These are phyloP conservation scores for Apophysomyces sp. DNA, from an alignment of 371 early-diverging fungal genomes.

Conservation along the genomic window DNA sequence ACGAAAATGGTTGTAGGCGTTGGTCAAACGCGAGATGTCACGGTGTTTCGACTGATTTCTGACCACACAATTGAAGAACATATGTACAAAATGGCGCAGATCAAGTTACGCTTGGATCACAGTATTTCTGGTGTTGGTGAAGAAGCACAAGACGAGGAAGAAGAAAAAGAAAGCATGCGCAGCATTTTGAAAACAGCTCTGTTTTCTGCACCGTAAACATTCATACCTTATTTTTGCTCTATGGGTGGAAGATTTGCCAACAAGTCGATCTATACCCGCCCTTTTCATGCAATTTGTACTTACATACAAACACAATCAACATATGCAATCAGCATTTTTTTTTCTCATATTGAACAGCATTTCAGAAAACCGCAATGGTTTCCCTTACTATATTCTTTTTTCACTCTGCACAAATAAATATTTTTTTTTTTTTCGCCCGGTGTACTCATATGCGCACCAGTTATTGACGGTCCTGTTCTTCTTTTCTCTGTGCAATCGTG, in stretches of 20 bases:
- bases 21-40: conserved; percentile 88
- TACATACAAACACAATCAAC: too few species aligned
- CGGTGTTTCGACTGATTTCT: conserved; percentile 73
- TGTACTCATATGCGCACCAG: background rate
- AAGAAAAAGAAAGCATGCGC: background rate
- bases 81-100: conserved; percentile 64
- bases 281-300: too few species aligned
- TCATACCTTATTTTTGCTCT: too few species aligned
- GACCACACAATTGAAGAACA: conserved; percentile 76
- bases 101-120: conserved; percentile 79
- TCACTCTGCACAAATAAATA: too few species aligned
- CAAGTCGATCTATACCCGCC: too few species aligned
- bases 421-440: too few species aligned
- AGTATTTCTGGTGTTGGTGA: conserved; percentile 40
- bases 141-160: background rate
- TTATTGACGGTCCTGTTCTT: conserved; percentile 12
- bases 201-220: background rate
- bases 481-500: background rate
- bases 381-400: too few species aligned
- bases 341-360: background rate
- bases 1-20: conserved; percentile 51
- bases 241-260: too few species aligned
- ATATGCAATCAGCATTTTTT: background rate
- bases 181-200: background rate
- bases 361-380: too few species aligned